These are phyloP conservation scores for Coemansia sp. DNA, from an alignment of 192 early-diverging fungal genomes.

Conservation along the genomic window DNA sequence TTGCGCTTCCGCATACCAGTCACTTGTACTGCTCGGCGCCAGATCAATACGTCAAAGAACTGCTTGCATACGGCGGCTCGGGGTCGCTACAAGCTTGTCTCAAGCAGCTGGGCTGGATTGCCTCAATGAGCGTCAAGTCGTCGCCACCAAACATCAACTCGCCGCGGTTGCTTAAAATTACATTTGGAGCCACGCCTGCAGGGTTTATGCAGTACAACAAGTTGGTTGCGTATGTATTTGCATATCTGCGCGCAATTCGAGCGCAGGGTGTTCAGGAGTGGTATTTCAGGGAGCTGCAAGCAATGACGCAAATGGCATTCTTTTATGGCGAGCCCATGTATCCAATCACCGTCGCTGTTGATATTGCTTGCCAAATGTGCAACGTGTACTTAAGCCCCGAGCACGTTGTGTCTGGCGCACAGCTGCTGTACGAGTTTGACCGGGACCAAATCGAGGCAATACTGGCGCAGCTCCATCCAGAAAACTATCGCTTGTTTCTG, in stretches of 20 bases:
- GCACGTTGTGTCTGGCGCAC: constrained; percentile 9
- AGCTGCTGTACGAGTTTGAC: constrained; percentile 10
- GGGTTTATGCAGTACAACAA: constrained; percentile 19
- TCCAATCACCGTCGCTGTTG: background rate
- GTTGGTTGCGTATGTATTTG: constrained; percentile 26
- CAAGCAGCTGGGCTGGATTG: constrained; percentile 84
- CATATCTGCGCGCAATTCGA: constrained; percentile 16
- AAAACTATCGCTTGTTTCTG: constrained; percentile 60
- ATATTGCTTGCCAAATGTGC: constrained; percentile 7
- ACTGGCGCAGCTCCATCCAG: constrained; percentile 42
- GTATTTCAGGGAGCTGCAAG: constrained; percentile 33
- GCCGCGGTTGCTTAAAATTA: constrained; percentile 15
- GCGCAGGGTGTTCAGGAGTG: constrained; percentile 16
- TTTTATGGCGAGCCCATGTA: background rate
- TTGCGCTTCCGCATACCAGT: constrained; percentile 76
- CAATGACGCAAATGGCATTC: background rate
- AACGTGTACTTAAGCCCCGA: constrained; percentile 2
- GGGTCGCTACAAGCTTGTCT: constrained; percentile 81
- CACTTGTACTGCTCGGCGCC: constrained; percentile 58
- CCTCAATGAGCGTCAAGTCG: constrained; percentile 5
- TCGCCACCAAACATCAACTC: background rate
- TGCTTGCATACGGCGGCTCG: constrained; percentile 76
- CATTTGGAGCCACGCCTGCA: constrained; percentile 11
- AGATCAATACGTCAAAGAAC: constrained; percentile 65
- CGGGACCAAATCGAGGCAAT: background rate